These are phyloP conservation scores for Xylaria bambusicola DNA, from an alignment of 495 filamentous ascomycete species.

Conservation along the genomic window DNA sequence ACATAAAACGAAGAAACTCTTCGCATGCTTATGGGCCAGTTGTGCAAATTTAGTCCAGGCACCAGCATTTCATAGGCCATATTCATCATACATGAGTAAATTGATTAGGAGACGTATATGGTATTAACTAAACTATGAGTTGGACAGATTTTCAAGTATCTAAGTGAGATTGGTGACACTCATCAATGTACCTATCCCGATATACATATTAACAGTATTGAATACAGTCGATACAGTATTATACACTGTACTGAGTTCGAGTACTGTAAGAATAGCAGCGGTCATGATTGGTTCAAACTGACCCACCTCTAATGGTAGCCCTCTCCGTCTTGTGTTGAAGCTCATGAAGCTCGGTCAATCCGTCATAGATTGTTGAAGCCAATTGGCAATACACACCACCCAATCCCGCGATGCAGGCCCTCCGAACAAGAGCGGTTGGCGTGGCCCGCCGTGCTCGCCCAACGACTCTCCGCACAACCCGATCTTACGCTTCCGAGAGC, in stretches of 20 bases:
- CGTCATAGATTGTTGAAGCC: constrained; percentile 22
- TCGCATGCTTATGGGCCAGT: constrained; percentile 1
- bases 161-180: too few relatives aligned
- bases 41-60: background rate
- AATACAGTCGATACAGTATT: background rate
- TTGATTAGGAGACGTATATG: background rate
- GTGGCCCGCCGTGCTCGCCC: constrained; percentile 40
- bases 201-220: background rate
- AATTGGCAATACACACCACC: constrained; percentile 31
- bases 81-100: background rate
- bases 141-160: too few relatives aligned
- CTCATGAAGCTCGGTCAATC: constrained; percentile 18
- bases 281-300: constrained; percentile 19
- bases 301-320: constrained; percentile 23
- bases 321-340: constrained; percentile 22
- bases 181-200: too few relatives aligned
- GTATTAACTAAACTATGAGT: background rate
- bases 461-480: constrained; percentile 30
- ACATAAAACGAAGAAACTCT: constrained; percentile 21
- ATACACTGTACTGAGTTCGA: constrained; percentile 17
- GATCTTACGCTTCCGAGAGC: constrained; percentile 48
- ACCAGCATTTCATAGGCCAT: background rate
- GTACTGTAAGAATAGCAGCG: constrained; percentile 10
- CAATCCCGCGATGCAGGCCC: constrained; percentile 43
- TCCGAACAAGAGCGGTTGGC: constrained; percentile 44